Evolutionary conservation across 768 basidiomycete genomes (phyloP).

Genomic region (Pleurotus sapidus): DNA sequence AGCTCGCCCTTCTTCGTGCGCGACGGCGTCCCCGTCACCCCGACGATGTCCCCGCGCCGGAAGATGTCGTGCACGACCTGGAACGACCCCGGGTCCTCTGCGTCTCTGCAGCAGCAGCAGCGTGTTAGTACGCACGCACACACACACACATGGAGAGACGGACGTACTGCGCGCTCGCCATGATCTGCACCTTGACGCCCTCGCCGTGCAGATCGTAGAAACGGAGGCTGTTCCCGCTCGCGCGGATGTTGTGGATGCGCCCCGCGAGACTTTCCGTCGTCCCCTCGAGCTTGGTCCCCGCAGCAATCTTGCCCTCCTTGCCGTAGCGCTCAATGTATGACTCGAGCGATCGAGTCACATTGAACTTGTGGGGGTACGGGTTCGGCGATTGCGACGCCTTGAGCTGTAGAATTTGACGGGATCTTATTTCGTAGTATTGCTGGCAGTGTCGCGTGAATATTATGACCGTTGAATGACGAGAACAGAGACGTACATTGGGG

Average conservation of each 20-base stretch:
- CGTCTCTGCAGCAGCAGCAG: slow-evolving; percentile 43
- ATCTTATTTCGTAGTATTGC: slow-evolving; percentile 98
- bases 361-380: slow-evolving; percentile 99
- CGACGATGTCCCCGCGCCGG: slow-evolving; percentile 95
- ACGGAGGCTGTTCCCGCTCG: slow-evolving; percentile 75
- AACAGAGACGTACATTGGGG: slow-evolving; percentile 68
- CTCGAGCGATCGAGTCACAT: slow-evolving; percentile 76
- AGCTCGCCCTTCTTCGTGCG: slow-evolving; percentile 96
- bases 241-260: slow-evolving; percentile 87
- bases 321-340: slow-evolving; percentile 76
- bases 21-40: slow-evolving; percentile 83
- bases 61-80: slow-evolving; percentile 76
- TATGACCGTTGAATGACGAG: not conserved
- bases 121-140: no score
- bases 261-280: slow-evolving; percentile 74
- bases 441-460: slow-evolving; percentile 28
- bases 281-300: slow-evolving; percentile 64
- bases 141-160: not conserved
- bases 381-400: slow-evolving; percentile 83
- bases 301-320: slow-evolving; percentile 60
- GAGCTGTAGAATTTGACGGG: slow-evolving; percentile 82
- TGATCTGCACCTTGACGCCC: slow-evolving; percentile 91
- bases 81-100: slow-evolving; percentile 62
- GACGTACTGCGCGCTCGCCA: slow-evolving; percentile 82
- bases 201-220: slow-evolving; percentile 97